A percentile compares a stretch with the other conserved stretches of the same genome.
These are phyloP conservation scores for Colletotrichum liriopes DNA, from an alignment of 2,329 filamentous ascomycete species.

Conservation along the genomic window DNA sequence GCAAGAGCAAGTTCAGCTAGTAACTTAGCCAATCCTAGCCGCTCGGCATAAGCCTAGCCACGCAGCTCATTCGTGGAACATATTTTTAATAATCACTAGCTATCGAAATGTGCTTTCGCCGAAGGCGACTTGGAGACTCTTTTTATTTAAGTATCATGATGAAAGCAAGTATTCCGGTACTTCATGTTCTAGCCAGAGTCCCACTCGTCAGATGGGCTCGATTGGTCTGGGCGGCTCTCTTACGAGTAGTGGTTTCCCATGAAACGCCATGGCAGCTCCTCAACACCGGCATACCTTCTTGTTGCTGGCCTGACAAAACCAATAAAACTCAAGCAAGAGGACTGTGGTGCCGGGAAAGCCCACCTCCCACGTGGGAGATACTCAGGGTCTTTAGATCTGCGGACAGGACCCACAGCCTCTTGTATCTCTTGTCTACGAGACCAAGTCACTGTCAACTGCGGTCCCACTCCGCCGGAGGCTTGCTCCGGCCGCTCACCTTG, in stretches of 20 bases:
- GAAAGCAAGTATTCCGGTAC: background rate
- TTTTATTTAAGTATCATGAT: background rate
- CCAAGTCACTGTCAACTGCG: background rate
- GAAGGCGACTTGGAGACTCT: background rate
- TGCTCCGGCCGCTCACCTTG: no score
- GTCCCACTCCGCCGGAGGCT: background rate
- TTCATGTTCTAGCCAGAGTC: background rate
- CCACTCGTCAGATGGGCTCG: no score
- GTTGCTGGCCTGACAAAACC: background rate
- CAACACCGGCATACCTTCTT: background rate
- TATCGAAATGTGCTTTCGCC: background rate
- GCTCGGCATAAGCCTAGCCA: no score
- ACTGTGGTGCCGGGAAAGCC: background rate
- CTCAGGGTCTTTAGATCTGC: no score
- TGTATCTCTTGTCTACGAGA: background rate
- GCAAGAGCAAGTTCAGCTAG: no score
- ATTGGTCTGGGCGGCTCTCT: background rate
- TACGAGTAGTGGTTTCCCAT: background rate
- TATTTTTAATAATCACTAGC: no score
- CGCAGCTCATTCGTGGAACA: no score
- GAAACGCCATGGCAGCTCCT: background rate
- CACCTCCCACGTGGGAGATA: background rate
- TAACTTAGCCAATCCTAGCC: no score
- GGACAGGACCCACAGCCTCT: background rate
- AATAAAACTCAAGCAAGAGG: background rate